These are phyloP conservation scores for Leccinellum albellum DNA, from an alignment of 768 basidiomycete species.

Conservation along the genomic window DNA sequence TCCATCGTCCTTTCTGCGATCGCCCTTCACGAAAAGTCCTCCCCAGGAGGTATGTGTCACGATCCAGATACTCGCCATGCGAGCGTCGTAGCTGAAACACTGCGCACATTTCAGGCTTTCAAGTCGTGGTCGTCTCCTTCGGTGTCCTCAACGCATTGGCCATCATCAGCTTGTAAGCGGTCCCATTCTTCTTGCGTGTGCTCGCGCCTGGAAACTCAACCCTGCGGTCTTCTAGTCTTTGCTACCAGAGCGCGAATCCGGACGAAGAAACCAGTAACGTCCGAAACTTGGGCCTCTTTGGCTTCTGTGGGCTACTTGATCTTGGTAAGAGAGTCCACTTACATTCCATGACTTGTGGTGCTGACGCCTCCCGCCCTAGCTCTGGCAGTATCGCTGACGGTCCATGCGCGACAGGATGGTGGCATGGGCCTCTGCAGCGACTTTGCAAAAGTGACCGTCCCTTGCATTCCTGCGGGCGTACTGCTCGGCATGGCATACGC, in stretches of 20 bases:
- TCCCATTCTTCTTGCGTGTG: neutral
- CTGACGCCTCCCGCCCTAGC: slow-evolving; percentile 10
- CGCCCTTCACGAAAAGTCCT: slow-evolving; percentile 18
- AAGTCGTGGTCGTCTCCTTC: slow-evolving; percentile 15
- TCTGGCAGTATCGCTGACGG: slow-evolving; percentile 21
- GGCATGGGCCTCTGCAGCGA: slow-evolving; percentile 27
- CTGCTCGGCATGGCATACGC: slow-evolving; percentile 31
- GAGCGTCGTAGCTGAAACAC: neutral
- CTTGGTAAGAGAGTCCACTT: slow-evolving; percentile 8
- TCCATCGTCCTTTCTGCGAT: slow-evolving; percentile 15
- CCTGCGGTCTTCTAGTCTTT: slow-evolving; percentile 7
- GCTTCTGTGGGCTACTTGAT: slow-evolving; percentile 13
- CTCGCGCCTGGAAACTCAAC: neutral
- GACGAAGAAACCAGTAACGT: slow-evolving; percentile 21
- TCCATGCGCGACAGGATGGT: slow-evolving; percentile 24
- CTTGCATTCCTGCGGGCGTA: slow-evolving; percentile 21
- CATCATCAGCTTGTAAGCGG: slow-evolving; percentile 20
- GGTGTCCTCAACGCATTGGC: slow-evolving; percentile 8
- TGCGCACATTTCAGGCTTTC: slow-evolving; percentile 15
- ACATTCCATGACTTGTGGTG: neutral
- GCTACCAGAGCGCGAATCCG: slow-evolving; percentile 7
- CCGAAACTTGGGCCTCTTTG: slow-evolving; percentile 23
- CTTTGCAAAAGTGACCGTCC: slow-evolving; percentile 19
- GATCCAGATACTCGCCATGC: neutral
- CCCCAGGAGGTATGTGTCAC: slow-evolving; percentile 21